These are phyloP conservation scores for Phytomonas sp. DNA, from an alignment of 208 protist genomes.

Conservation along the genomic window DNA sequence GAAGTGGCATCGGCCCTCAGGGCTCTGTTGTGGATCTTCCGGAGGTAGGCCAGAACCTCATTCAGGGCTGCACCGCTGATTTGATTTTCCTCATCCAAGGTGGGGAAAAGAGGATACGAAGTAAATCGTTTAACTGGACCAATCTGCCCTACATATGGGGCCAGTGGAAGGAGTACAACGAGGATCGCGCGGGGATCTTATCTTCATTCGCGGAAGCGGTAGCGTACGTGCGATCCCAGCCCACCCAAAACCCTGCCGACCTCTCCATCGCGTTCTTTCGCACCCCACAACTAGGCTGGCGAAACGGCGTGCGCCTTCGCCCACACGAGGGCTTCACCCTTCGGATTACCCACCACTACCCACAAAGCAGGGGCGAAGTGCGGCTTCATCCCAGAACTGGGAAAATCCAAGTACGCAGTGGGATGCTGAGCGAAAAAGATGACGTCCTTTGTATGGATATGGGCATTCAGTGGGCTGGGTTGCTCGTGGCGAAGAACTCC, in stretches of 20 bases:
- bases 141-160: constrained; percentile 40
- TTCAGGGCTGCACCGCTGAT: constrained; percentile 33
- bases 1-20: constrained; percentile 40
- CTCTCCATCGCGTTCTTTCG: constrained; percentile 54
- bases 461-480: constrained; percentile 62
- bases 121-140: constrained; percentile 57
- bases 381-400: constrained; percentile 11
- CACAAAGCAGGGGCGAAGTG: constrained; percentile 44
- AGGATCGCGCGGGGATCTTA: constrained; percentile 52
- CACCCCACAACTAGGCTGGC: constrained; percentile 40
- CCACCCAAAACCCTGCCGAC: constrained; percentile 20
- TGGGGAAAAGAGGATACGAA: constrained; percentile 20
- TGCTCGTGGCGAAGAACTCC: constrained; percentile 28
- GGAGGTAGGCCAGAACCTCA: constrained; percentile 52
- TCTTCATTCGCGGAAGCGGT: constrained; percentile 44
- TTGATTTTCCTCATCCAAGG: constrained; percentile 35
- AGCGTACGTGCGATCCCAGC: constrained; percentile 46
- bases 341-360: constrained; percentile 64
- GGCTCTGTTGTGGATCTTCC: constrained; percentile 33
- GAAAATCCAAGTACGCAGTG: constrained; percentile 22
- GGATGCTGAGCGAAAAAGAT: constrained; percentile 35
- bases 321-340: constrained; percentile 51
- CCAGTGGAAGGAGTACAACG: constrained; percentile 70
- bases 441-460: constrained; percentile 69
- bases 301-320: constrained; percentile 17